phyloP scores from a whole-genome alignment of 2,329 filamentous ascomycete genomes.

The Dactylellina drechsleri region DNA sequence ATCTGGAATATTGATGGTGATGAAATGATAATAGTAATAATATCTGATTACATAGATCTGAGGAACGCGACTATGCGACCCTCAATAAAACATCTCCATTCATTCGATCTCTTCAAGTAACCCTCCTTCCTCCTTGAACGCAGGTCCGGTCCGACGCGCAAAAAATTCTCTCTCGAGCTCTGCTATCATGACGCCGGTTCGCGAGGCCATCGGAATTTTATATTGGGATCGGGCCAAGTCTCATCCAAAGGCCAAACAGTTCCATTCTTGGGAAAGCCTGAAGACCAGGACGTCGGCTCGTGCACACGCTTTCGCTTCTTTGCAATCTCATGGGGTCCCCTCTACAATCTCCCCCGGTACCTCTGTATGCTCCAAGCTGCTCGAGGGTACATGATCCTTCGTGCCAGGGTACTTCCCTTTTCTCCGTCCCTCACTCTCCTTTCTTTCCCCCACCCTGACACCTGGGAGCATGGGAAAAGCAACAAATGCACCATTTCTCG shows the following conservation, averaged over 20 bases:
- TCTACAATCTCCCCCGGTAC: slow-evolving; percentile 12
- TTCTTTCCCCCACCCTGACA: slow-evolving; percentile 44
- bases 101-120: slow-evolving; percentile 5
- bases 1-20: not conserved
- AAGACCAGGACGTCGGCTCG: slow-evolving; percentile 28
- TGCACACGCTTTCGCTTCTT: slow-evolving; percentile 5
- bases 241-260: slow-evolving; percentile 13
- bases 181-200: slow-evolving; percentile 1
- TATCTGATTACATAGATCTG: not conserved
- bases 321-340: slow-evolving; percentile 7
- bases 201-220: slow-evolving; percentile 37
- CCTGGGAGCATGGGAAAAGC: slow-evolving; percentile 50
- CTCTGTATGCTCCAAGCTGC: slow-evolving; percentile 23
- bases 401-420: slow-evolving; percentile 13
- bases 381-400: not conserved
- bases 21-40: no score
- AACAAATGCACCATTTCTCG: slow-evolving; percentile 54
- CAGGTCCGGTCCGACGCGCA: not conserved
- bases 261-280: slow-evolving; percentile 36
- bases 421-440: no score
- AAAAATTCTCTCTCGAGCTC: no score
- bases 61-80: slow-evolving; percentile 4
- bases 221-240: slow-evolving; percentile 53
- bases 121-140: slow-evolving; percentile 14
- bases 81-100: not conserved